These are phyloP conservation scores for Sporisorium scitamineum DNA, from an alignment of 1,284 basidiomycete species.

Conservation along the genomic window DNA sequence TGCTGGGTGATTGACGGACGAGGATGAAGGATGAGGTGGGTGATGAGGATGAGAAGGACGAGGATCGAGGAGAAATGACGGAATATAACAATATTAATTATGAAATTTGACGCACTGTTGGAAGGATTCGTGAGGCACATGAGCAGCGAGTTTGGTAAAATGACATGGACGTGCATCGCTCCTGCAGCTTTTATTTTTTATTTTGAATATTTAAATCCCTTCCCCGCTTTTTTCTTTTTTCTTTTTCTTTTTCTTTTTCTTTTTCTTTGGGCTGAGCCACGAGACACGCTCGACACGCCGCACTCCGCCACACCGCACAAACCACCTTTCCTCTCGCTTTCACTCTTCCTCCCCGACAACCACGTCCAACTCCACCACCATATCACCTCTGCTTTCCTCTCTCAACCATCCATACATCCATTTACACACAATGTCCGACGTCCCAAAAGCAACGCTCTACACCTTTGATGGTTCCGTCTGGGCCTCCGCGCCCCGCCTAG, in stretches of 20 bases:
- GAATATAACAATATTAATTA: too few relatives aligned
- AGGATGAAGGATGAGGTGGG: not conserved
- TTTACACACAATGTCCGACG: slow-evolving; percentile 25
- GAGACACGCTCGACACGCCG: too few relatives aligned
- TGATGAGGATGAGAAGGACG: not conserved
- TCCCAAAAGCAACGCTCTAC: slow-evolving; percentile 57
- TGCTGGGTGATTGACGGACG: not conserved
- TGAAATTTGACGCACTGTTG: too few relatives aligned
- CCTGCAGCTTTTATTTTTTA: too few relatives aligned
- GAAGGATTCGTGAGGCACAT: not conserved
- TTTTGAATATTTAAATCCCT: too few relatives aligned
- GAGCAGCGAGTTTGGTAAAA: not conserved
- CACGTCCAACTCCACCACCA: not conserved
- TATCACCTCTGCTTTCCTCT: not conserved
- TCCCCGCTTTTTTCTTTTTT: not conserved
- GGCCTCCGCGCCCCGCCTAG: slow-evolving; percentile 50
- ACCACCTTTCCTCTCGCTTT: slow-evolving; percentile 3
- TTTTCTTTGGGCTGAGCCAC: too few relatives aligned
- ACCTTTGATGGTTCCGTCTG: slow-evolving; percentile 58
- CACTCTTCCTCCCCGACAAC: not conserved
- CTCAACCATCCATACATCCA: too few relatives aligned
- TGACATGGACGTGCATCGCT: not conserved
- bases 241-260: too few relatives aligned
- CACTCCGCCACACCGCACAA: not conserved
- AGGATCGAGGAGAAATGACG: not conserved